Conservation (phyloP, 2,329 filamentous ascomycete genomes). For the Stemphylium vesicarium region DNA sequence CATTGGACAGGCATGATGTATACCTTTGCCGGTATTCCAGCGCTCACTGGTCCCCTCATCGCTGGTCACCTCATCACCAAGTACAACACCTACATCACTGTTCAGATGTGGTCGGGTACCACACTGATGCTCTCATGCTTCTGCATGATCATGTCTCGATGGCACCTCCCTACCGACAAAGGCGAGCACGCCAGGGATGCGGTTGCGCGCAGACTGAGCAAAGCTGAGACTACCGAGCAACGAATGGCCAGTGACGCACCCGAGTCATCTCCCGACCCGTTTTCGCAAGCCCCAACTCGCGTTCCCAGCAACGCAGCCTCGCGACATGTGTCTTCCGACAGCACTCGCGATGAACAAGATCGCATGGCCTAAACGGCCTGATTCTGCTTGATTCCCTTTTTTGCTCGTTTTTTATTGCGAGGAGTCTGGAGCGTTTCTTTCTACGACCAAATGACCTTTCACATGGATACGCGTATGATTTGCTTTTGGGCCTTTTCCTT, state of each 20-base stretch:
- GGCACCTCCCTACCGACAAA: slow-evolving; percentile 40
- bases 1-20: slow-evolving; percentile 64
- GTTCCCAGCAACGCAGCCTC: slow-evolving; percentile 26
- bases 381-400: not conserved
- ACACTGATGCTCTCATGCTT: slow-evolving; percentile 50
- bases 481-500: not conserved
- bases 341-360: slow-evolving; percentile 9
- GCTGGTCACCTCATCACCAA: slow-evolving; percentile 54
- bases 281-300: slow-evolving; percentile 33
- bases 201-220: slow-evolving; percentile 19
- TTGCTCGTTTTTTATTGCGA: not conserved
- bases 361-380: slow-evolving; percentile 18
- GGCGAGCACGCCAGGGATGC: slow-evolving; percentile 30
- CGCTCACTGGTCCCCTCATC: slow-evolving; percentile 56
- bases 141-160: slow-evolving; percentile 50
- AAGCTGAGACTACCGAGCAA: slow-evolving; percentile 15
- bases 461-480: not conserved
- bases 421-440: not conserved
- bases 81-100: slow-evolving; percentile 52
- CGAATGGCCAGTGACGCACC: slow-evolving; percentile 16
- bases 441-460: slow-evolving; percentile 4
- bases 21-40: slow-evolving; percentile 52
- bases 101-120: slow-evolving; percentile 56
- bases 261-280: slow-evolving; percentile 4
- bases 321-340: slow-evolving; percentile 22